Evolutionary conservation across 495 filamentous ascomycete species (phyloP), one percentile per base, ranked within the genome.

Genomic region (Astrothelium subdiscretum): DNA sequence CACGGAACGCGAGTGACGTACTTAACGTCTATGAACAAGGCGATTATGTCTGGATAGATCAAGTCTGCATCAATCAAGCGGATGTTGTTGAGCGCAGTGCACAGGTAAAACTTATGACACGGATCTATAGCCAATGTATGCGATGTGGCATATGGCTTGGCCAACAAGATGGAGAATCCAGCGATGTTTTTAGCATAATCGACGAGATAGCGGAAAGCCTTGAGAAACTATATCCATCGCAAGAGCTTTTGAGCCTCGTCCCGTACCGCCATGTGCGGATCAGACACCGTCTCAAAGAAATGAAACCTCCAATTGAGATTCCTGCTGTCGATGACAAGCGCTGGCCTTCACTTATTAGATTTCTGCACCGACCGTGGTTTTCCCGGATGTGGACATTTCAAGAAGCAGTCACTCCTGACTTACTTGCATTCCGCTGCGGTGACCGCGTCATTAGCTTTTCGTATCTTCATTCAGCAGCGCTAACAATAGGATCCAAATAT

Each of bases 41-140:
- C 35, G 57, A 58, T 2, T 58, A 32, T 27, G 31, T 58, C 18
- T 58, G 13, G 26, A 31, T 58, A 6, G 57, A 58, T 31, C 26
- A 27, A 22, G 12, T 58, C 26, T 58, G 57, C 32, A 58, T 58
- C 57, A 58, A 58, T 32, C 57, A 58, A 32, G 57, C 18, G 5
- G 57, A 58, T 31, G 18, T 58, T 18, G 57, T 2, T 26, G 57
- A 58, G 18, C 27, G 26, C 15, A 58, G n/a, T 18, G 26, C 26
- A 31, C 57, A 58, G 18, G 57, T 58, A 6, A 6, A 38, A 38
- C 35, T 38, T 6, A 38, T 38, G 35, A 38, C 35, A 15, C 5
- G 35, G 15, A 38, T 38, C 35, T 38, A 38, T 38, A 15, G 6
- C 15, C 35, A 38, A 38, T 38, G 35, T 15, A 15, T 15, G 6